Percentiles rank a stretch among this genome's conserved stretches.
phyloP scores from a whole-genome alignment of 495 filamentous ascomycete genomes.

The Xylona heveae region DNA sequence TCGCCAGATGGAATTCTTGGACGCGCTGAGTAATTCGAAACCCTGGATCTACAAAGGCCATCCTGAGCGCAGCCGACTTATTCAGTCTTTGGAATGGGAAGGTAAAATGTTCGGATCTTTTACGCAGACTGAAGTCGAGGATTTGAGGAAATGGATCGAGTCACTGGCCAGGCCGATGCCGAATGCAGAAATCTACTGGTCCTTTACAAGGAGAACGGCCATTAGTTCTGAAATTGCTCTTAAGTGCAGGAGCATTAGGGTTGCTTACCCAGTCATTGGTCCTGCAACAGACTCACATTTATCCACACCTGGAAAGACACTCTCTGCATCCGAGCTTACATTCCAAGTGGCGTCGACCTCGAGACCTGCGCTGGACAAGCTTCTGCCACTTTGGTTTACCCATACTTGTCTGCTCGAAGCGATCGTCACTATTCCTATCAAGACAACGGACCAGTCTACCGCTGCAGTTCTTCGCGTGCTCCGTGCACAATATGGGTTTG shows the following conservation, averaged over 20 bases:
- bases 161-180: too few species aligned
- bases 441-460: conserved; percentile 10
- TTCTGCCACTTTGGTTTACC: conserved; percentile 18
- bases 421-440: conserved; percentile 11
- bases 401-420: conserved; percentile 14
- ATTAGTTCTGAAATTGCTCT: background rate
- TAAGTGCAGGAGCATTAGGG: background rate
- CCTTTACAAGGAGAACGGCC: background rate
- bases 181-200: background rate
- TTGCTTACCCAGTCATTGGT: background rate
- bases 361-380: too few species aligned
- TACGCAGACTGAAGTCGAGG: conserved; percentile 17
- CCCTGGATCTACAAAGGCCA: conserved; percentile 19
- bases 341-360: too few species aligned
- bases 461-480: conserved; percentile 13
- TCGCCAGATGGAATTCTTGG: conserved; percentile 13
- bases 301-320: too few species aligned
- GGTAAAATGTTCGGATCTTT: conserved; percentile 27
- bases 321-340: too few species aligned
- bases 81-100: conserved; percentile 18
- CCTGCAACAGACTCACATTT: background rate
- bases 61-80: conserved; percentile 14
- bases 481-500: conserved; percentile 16
- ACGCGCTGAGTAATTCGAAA: conserved; percentile 7
- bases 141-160: conserved; percentile 18